Conservation (phyloP, 2,329 filamentous ascomycete species). For the Fusarium sacchari region DNA sequence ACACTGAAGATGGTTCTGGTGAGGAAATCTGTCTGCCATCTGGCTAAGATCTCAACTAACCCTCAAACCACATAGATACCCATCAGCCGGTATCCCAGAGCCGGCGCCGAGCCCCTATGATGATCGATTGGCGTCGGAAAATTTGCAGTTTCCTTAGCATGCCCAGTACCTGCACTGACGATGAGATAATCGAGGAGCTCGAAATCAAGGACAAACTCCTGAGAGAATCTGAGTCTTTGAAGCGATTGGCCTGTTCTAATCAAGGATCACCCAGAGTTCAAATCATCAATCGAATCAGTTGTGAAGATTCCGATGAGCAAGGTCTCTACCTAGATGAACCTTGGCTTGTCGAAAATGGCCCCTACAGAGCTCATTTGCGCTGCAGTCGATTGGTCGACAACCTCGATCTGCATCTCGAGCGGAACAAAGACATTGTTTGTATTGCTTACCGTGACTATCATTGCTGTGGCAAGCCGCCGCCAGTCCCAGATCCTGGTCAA, state of each 20-base stretch:
- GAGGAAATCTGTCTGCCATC: rapidly evolving
- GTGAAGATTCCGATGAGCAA: background rate
- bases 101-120: background rate
- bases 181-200: background rate
- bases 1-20: background rate
- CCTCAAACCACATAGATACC: rapidly evolving
- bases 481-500: rapidly evolving
- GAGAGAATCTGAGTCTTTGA: background rate
- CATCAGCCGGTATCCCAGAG: rapidly evolving
- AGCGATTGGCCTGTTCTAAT: background rate
- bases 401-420: background rate
- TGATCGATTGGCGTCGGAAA: background rate
- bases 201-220: background rate
- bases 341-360: background rate
- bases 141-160: background rate
- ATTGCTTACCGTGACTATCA: background rate
- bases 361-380: background rate
- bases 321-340: background rate
- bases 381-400: background rate
- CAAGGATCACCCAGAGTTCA: background rate
- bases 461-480: background rate
- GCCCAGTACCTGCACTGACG: background rate
- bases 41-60: rapidly evolving
- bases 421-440: background rate
- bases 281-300: background rate